Percentiles rank a stretch among this genome's conserved stretches.
These are phyloP conservation scores for Mastigamoeba balamuthi DNA, from an alignment of 78 protist species.

Conservation along the genomic window DNA sequence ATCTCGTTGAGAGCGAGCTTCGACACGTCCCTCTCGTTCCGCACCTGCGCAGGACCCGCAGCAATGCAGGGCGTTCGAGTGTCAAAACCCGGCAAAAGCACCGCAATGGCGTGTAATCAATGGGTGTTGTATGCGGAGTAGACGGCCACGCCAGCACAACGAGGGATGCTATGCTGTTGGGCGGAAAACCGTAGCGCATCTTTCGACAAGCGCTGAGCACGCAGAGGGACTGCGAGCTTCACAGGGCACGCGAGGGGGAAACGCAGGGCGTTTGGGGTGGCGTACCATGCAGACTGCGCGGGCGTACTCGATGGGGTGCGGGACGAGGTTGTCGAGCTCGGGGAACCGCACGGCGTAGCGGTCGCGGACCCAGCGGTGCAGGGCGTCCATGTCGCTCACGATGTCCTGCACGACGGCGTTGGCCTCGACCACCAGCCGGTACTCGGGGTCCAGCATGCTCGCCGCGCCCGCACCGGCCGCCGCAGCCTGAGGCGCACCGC, in stretches of 20 bases:
- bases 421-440: conserved; percentile 51
- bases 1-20: not conserved
- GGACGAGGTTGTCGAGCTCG: conserved; percentile 52
- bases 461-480: not conserved
- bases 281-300: conserved; percentile 43
- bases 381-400: conserved; percentile 48
- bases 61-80: too few relatives aligned
- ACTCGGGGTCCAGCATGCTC: conserved; percentile 4
- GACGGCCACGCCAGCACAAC: too few relatives aligned
- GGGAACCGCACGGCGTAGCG: conserved; percentile 58
- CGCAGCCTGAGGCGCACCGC: not conserved
- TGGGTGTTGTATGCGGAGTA: too few relatives aligned
- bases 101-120: too few relatives aligned
- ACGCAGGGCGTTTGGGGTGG: too few relatives aligned
- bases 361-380: conserved; percentile 52
- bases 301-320: conserved; percentile 62
- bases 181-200: too few relatives aligned
- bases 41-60: not conserved
- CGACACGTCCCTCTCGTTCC: conserved; percentile 12
- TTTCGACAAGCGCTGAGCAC: too few relatives aligned
- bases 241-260: too few relatives aligned
- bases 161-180: too few relatives aligned
- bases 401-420: conserved; percentile 47
- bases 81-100: too few relatives aligned
- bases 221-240: too few relatives aligned